A percentile compares a stretch with the other conserved stretches of the same genome.
These are phyloP conservation scores for Haplosporangium gracile DNA, from an alignment of 192 early-diverging fungal genomes.

Conservation along the genomic window DNA sequence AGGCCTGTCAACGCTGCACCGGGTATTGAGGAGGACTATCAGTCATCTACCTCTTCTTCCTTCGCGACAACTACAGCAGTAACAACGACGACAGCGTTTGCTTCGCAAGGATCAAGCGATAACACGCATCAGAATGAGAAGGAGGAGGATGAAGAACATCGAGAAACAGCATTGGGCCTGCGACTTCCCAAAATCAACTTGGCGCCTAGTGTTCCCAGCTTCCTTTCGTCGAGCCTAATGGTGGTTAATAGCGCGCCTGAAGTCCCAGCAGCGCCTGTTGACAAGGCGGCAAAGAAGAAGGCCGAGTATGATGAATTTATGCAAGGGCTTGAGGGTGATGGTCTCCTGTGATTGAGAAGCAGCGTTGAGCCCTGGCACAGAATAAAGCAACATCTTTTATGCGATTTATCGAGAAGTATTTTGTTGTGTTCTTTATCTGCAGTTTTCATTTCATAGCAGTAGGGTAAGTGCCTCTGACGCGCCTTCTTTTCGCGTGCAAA, in stretches of 20 bases:
- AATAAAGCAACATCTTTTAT: neutral
- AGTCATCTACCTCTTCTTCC: neutral
- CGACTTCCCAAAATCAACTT: slow-evolving; percentile 36
- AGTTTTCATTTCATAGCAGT: too few species aligned
- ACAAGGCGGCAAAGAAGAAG: slow-evolving; percentile 47
- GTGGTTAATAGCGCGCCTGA: slow-evolving; percentile 49
- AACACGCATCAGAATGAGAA: neutral
- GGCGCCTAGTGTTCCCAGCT: slow-evolving; percentile 32
- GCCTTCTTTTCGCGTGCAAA: too few species aligned
- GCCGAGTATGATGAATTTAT: slow-evolving; percentile 51
- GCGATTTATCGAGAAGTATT: too few species aligned
- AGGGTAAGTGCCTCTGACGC: too few species aligned
- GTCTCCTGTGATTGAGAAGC: slow-evolving; percentile 14
- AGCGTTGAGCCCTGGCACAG: neutral
- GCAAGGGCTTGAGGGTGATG: slow-evolving; percentile 46
- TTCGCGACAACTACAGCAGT: neutral
- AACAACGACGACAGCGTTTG: neutral
- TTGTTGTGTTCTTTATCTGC: too few species aligned
- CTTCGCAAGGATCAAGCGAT: neutral
- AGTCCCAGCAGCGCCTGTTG: slow-evolving; percentile 22
- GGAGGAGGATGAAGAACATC: slow-evolving; percentile 1
- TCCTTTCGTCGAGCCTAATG: slow-evolving; percentile 25
- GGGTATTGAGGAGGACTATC: slow-evolving; percentile 42
- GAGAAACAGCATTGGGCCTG: slow-evolving; percentile 41
- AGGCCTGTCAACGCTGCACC: slow-evolving; percentile 53